Conservation (phyloP, 2,329 filamentous ascomycete species). For the Tympanopsis confertula region DNA sequence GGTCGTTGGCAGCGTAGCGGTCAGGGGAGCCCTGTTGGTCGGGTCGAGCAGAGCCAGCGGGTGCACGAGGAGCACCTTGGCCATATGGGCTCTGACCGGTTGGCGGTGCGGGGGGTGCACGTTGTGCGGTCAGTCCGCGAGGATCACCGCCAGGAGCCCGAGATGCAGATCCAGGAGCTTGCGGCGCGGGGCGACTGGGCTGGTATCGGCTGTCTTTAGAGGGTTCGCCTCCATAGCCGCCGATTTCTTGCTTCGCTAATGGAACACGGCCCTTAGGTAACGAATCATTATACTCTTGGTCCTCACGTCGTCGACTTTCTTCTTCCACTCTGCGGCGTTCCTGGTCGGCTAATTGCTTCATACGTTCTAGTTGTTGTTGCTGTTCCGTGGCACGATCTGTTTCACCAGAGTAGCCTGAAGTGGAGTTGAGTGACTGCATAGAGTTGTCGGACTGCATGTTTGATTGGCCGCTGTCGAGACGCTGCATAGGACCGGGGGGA, state of each 20-base stretch:
- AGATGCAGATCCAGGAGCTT: conserved; percentile 23
- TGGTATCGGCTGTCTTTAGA: conserved; percentile 25
- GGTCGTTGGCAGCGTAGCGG: not conserved
- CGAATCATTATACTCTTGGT: conserved; percentile 81
- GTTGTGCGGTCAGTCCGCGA: conserved; percentile 72
- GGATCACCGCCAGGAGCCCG: conserved; percentile 77
- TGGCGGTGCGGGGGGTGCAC: conserved; percentile 17
- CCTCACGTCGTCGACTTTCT: conserved; percentile 49
- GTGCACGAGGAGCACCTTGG: not conserved
- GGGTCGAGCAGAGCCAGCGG: not conserved
- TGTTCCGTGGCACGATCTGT: not conserved
- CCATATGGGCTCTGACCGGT: not conserved
- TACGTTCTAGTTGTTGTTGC: not conserved
- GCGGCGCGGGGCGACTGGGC: conserved; percentile 1
- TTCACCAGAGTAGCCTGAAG: not conserved
- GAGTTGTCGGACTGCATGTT: too few species aligned
- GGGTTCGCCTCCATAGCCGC: conserved; percentile 49
- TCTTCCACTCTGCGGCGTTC: not conserved
- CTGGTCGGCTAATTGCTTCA: not conserved
- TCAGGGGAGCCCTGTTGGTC: not conserved
- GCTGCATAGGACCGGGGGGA: not conserved
- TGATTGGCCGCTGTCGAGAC: not conserved
- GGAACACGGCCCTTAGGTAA: conserved; percentile 72
- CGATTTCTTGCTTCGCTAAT: conserved; percentile 80
- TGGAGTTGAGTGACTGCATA: too few species aligned